Base-by-base conservation (phyloP, 768 basidiomycete genomes). In the Naematelia encephala region DNA sequence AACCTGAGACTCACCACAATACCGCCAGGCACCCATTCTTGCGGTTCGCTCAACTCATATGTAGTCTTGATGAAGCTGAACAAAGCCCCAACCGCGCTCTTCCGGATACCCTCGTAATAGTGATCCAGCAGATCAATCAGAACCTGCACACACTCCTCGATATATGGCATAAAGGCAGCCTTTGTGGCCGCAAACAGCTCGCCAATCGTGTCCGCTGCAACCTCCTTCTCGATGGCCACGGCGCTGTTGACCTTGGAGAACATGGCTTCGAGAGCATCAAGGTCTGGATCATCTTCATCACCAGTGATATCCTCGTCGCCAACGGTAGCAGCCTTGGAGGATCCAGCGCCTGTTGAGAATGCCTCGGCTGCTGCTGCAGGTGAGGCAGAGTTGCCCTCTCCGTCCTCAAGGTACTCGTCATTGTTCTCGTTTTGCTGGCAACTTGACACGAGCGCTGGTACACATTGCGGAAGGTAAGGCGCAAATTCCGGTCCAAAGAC, bases 171-270 rank as follows among this genome's bases (percentile, higher is more conserved):
- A 86, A 94, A 98, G 70, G 90, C 87, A 48, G 77, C 78, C 68
- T 86, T 85, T 27, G 90, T 91, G 11, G 88, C 83, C 27, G 84
- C 82, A 75, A 98, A 98, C 62, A 99, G 79, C 30, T 88, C 87
- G 61, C 94, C 92, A 64, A 98, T 87, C 3, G 93, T 91, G 75
- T 98, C 93, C 23, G 91, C 91, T 21, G 96, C 93, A 60, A 97
- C 96, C 81, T 99, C 96, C 79, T 99, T 99, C 82, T 99, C 96
- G 56, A 98, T 91, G 44, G 93, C 93, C 65, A 98, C 87, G 21
- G 92, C 93, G 68, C 88, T 90, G 81, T 92, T 94, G 62, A 93
- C 90, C 62, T 91, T 89, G 72, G 91, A 83, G 78, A 90, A 82
- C 78, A 78, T 70, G 43, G 64, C 61, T 51, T 78, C 78, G 47